Conservation (phyloP, 306 rosid genomes). For the Glycine latifolia region DNA sequence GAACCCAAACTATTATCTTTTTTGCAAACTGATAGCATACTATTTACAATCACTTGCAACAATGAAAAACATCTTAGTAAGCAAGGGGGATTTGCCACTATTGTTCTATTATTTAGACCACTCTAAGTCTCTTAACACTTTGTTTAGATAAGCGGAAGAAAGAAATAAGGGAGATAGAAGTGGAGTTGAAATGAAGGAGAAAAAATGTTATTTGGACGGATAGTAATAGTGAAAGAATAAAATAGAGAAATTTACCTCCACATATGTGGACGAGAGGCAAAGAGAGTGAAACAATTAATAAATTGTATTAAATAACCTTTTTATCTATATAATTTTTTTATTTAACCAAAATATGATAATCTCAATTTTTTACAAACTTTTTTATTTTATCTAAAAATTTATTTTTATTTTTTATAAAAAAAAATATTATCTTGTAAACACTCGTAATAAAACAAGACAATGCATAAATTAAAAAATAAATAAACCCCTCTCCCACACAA, state of each 20-base stretch:
- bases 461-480: background rate
- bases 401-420: background rate
- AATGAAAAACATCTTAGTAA: too few relatives aligned
- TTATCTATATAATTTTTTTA: background rate
- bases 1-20: constrained; percentile 26
- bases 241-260: background rate
- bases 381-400: background rate
- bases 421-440: background rate
- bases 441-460: background rate
- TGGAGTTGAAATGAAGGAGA: background rate
- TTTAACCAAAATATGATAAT: constrained; percentile 1
- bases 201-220: background rate
- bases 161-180: background rate
- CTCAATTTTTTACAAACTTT: background rate
- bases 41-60: constrained; percentile 13
- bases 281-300: background rate
- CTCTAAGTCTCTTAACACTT: background rate
- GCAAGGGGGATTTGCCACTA: background rate
- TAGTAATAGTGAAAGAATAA: background rate
- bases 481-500: background rate
- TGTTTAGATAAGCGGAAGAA: background rate
- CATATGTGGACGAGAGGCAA: background rate
- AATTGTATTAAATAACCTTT: background rate
- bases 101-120: constrained; percentile 38
- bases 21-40: background rate